These are phyloP conservation scores for Prorocentrum cordatum DNA, from an alignment of 169 alveolate genomes.

Conservation along the genomic window DNA sequence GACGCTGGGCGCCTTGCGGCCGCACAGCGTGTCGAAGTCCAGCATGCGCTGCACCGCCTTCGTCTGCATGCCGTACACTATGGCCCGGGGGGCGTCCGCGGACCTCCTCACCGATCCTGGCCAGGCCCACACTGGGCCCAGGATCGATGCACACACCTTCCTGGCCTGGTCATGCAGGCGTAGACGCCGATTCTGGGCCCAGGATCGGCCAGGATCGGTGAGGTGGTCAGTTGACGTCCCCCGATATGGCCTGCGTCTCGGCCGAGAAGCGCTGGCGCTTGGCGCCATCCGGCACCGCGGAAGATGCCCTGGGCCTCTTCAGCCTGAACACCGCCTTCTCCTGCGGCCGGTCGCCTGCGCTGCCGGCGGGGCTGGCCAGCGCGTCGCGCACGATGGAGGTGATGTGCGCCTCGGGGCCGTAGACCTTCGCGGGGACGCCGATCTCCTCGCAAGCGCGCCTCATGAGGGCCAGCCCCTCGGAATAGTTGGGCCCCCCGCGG, in stretches of 20 bases:
- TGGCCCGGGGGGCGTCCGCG: no score
- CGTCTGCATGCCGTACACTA: conserved; percentile 71
- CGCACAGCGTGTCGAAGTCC: conserved; percentile 71
- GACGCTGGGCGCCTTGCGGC: conserved; percentile 22
- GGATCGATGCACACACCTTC: no score
- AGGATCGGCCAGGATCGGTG: no score
- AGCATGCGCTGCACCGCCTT: conserved; percentile 73
- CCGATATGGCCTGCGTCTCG: no score
- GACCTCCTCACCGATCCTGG: no score
- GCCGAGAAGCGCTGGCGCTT: neutral
- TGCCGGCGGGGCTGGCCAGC: neutral
- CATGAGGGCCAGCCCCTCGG: conserved; percentile 72
- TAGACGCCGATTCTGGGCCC: no score
- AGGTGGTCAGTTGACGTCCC: no score
- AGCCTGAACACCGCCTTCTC: neutral
- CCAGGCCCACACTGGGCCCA: no score
- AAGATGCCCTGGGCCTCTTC: neutral
- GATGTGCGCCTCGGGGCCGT: conserved; percentile 73
- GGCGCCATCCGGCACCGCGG: neutral
- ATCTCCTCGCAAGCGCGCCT: conserved; percentile 69
- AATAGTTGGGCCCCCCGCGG: conserved; percentile 73
- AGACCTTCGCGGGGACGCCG: conserved; percentile 67
- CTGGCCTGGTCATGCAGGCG: no score
- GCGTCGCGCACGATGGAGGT: conserved; percentile 71
- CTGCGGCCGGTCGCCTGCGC: neutral